These are phyloP conservation scores for Polyporus tsugae DNA, from an alignment of 1,284 basidiomycete genomes.

Conservation along the genomic window DNA sequence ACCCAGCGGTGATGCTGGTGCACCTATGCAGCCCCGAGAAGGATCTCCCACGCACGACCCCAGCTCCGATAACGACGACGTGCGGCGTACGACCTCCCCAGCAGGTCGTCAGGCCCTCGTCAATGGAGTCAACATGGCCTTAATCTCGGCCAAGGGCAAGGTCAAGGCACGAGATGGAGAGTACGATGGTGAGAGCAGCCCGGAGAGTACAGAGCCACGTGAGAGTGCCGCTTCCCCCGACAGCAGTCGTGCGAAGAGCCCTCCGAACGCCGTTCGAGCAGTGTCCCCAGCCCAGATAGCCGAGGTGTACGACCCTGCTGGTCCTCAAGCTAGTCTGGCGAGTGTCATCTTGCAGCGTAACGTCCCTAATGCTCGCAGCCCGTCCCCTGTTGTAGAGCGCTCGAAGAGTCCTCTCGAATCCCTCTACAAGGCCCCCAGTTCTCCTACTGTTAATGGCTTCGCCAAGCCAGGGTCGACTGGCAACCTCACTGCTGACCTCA, in stretches of 20 bases:
- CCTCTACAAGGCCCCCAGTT: conserved; percentile 61
- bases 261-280: conserved; percentile 54
- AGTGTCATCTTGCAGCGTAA: conserved; percentile 61
- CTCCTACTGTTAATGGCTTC: conserved; percentile 65
- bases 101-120: conserved; percentile 31
- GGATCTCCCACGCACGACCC: conserved; percentile 62
- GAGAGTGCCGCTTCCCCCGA: conserved; percentile 66
- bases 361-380: conserved; percentile 61
- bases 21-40: conserved; percentile 46
- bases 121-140: conserved; percentile 28
- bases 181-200: conserved; percentile 58
- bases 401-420: conserved; percentile 64
- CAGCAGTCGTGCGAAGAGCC: conserved; percentile 67
- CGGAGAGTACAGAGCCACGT: conserved; percentile 52
- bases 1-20: conserved; percentile 44
- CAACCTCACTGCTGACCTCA: conserved; percentile 75
- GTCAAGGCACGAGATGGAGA: conserved; percentile 68
- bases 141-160: conserved; percentile 47
- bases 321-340: conserved; percentile 57
- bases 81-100: conserved; percentile 59
- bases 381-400: conserved; percentile 64
- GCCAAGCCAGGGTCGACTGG: conserved; percentile 66
- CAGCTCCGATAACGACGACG: conserved; percentile 57
- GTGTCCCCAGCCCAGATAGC: conserved; percentile 59
- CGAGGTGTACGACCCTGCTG: conserved; percentile 44